Evolutionary conservation across 371 early-diverging fungal species (phyloP).

Genomic region (Rhizomucor miehei): DNA sequence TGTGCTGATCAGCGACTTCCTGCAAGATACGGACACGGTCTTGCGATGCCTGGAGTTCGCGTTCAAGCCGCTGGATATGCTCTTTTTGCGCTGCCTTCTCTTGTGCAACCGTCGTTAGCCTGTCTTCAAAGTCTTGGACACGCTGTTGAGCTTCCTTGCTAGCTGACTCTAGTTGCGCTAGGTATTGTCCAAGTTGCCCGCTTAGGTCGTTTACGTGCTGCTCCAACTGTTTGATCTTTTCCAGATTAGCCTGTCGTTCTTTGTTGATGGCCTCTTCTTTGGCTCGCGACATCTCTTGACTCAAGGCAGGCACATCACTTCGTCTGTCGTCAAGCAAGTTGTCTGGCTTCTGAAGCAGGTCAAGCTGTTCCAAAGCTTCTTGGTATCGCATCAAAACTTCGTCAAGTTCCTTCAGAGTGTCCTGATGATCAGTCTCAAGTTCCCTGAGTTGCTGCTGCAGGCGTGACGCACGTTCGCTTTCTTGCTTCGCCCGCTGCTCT

Average conservation of each 20-base stretch:
- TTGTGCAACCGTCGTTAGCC: neutral
- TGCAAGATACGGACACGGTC: conserved; percentile 5
- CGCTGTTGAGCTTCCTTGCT: too few relatives aligned
- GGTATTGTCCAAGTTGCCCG: conserved; percentile 5
- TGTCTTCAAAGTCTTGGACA: neutral
- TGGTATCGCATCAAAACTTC: conserved; percentile 37
- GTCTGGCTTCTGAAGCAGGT: conserved; percentile 8
- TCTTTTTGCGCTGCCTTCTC: conserved; percentile 2
- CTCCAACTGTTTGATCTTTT: conserved; percentile 19
- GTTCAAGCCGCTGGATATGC: conserved; percentile 3
- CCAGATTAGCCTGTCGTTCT: conserved; percentile 11
- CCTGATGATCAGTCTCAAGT: conserved; percentile 30
- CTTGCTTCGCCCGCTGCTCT: conserved; percentile 14
- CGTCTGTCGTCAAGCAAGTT: conserved; percentile 4
- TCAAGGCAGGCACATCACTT: conserved; percentile 9
- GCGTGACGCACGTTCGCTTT: conserved; percentile 16
- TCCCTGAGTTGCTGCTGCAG: conserved; percentile 19
- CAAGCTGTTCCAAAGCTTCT: conserved; percentile 29
- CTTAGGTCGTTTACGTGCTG: conserved; percentile 11
- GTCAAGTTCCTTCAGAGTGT: conserved; percentile 34
- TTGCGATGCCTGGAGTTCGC: conserved; percentile 3
- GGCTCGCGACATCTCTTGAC: conserved; percentile 40
- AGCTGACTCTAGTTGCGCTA: neutral
- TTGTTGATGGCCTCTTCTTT: conserved; percentile 22
- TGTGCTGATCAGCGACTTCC: conserved; percentile 3